Evolutionary conservation across 2,329 filamentous ascomycete species (phyloP), one percentile per base, ranked within the genome.

Genomic region (Truncatella angustata): DNA sequence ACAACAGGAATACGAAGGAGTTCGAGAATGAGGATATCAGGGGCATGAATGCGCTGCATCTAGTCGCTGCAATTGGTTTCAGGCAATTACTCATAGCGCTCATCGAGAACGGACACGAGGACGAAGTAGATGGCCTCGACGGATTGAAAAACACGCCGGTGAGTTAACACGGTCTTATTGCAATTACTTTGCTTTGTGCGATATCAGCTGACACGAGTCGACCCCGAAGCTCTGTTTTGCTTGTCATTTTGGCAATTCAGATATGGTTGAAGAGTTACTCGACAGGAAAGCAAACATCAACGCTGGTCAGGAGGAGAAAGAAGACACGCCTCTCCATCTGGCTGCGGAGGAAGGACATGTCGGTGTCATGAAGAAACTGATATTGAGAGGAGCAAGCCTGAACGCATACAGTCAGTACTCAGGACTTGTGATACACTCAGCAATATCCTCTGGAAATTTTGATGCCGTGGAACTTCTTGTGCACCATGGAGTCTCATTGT

Each of bases 381-480:
- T 75, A 0, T 52, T 69, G 12, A 60, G 67, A 52, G 66, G 66
- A 5, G 72, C 72, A 2, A 60, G 73, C 28, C 60, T 69, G 1
- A 72, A 74, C 39, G 69, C 70, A 1, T 55, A 52, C 42, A 60
- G 57, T 5, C 46, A 54, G 1, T 59, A 58, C 20, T 61, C 60
- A 49, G 62, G 70, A 0, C 67, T 65, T 0, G 71, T 74, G 0
- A 65, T 75, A 14, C 73, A 72, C 35, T 66, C 70, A 1, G 72
- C 72, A 1, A 75, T 75, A 9, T 63, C 61, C 9, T 74, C 71
- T 1, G 72, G 72, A 4, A 74, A 73, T 14, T 61, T 64, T 6
- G 70, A 66, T 1, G 70, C 71, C 0, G 71, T 74, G 2, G 66
- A 68, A 51, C 57, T 75, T 20, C 62, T 75, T 2, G 71, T 75